Evolutionary conservation across 371 early-diverging fungal species (phyloP), one percentile per base, ranked within the genome.

Genomic region (Globomyces sp.): DNA sequence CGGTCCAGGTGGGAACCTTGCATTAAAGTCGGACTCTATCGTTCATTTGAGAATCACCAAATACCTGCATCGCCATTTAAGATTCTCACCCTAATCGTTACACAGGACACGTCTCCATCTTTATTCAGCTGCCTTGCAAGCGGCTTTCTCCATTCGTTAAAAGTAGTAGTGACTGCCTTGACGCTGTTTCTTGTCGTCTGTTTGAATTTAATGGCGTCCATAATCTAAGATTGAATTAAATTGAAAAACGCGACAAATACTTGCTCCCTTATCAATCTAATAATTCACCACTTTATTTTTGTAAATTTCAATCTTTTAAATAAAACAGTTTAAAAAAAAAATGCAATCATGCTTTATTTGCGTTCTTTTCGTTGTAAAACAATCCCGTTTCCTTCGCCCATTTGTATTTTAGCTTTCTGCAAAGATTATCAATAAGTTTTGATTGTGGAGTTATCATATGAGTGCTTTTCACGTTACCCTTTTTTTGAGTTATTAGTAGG

Each of bases 21-120:
- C 73, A 55, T 74, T 71, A 67, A 75, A 72, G 55, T 80, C 78
- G 41, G 72, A 72, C 43, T 76, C 77, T 41, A 5, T 39, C 13
- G 44, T 58, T 24, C 24, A 3, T 6, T 41, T 43, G 42, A 24
- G 24, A 24, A 24, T 24, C 24, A 24, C 24, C 24, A 55, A 55
- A 3, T 37, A 55, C 55, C 55, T 10, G 74, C 58, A 59, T 82
- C 83, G 4, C 80, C 83, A 63, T 68, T 70, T n/a, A 78, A 64
- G 1, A 80, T 64, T 41, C 80, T 69, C 0, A 80, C 79, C 10
- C 73, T 68, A 57, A 80, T 69, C 2, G 76, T 75, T 0, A 77
- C 63, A 67, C 67, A 75, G 24, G 70, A 69, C 5, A 74, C 61
- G 58, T 73, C 68, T 2, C 67, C 71, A 24, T 75, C 58, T 1